Conservation (phyloP, 805 yeast species). For the Debaryomyces prosopidis region DNA sequence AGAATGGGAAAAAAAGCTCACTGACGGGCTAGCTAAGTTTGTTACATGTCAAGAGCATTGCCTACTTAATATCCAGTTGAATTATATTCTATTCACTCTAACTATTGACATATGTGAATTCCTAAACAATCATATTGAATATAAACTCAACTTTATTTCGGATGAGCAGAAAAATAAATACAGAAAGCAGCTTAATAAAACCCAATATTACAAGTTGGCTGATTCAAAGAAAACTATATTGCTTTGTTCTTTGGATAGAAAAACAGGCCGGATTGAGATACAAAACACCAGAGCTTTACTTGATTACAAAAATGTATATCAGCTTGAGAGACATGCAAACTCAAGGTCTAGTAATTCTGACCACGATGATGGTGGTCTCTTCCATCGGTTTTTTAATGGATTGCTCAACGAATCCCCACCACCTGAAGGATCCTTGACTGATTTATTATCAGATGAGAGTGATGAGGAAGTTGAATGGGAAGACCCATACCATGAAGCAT, state of each 20-base stretch:
- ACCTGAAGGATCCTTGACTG: background rate
- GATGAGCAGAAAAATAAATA: constrained; percentile 5
- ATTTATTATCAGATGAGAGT: constrained; percentile 5
- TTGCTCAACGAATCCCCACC: constrained; percentile 1
- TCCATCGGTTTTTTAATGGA: constrained; percentile 1
- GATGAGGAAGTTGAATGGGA: constrained; percentile 7
- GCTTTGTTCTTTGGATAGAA: constrained; percentile 37
- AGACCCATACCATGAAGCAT: constrained; percentile 7
- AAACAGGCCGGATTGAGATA: constrained; percentile 34
- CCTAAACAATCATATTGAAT: constrained; percentile 18
- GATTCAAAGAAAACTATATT: constrained; percentile 17
- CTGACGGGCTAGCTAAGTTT: constrained; percentile 23
- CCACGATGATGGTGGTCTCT: background rate
- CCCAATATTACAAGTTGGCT: background rate
- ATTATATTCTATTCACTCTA: constrained; percentile 36
- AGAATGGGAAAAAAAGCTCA: constrained; percentile 31
- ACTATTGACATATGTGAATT: constrained; percentile 27
- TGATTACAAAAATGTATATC: constrained; percentile 16
- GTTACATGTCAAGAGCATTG: constrained; percentile 26
- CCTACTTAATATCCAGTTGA: constrained; percentile 36
- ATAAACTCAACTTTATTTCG: constrained; percentile 2
- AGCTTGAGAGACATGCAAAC: constrained; percentile 3
- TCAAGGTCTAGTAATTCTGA: background rate
- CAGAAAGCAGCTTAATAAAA: constrained; percentile 6
- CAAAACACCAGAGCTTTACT: constrained; percentile 31